phyloP scores from a whole-genome alignment of 2,329 filamentous ascomycete genomes.

The Cryphonectria nitschkei region DNA sequence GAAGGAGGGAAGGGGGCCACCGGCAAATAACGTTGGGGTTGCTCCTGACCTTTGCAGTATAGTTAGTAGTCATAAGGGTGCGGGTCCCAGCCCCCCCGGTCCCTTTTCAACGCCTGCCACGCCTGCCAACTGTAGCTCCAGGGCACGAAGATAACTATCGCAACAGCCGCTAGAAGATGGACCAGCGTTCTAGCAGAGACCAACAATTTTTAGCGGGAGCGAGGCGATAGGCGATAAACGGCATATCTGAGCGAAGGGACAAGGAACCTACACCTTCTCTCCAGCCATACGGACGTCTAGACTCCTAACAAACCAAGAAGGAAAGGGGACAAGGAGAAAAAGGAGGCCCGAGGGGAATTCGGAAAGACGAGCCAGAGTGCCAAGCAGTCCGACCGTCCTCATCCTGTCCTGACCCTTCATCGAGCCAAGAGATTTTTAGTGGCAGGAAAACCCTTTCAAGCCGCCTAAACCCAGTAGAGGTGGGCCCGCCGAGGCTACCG shows the following conservation, averaged over 20 bases:
- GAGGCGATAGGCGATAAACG: too few species aligned
- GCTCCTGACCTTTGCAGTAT: neutral
- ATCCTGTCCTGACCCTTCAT: neutral
- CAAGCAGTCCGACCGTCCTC: neutral
- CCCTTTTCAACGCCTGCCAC: neutral
- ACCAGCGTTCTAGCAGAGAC: too few species aligned
- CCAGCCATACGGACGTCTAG: neutral
- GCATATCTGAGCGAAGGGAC: too few species aligned
- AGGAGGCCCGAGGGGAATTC: neutral
- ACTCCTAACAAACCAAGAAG: neutral
- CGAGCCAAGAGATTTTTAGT: neutral
- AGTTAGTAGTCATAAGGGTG: neutral
- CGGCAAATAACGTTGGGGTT: too few species aligned
- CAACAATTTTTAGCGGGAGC: neutral
- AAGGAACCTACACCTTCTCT: neutral
- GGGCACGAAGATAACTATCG: neutral
- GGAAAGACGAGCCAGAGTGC: conserved; percentile 2
- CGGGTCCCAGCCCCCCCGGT: neutral
- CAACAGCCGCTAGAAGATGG: neutral
- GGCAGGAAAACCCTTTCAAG: neutral
- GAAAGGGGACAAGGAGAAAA: neutral
- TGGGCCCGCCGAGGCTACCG: neutral
- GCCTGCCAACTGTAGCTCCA: neutral
- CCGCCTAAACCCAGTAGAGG: neutral
- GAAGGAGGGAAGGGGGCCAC: neutral